phyloP scores from a whole-genome alignment of 1,139 yeast species.

The Fermentozyma sake region DNA sequence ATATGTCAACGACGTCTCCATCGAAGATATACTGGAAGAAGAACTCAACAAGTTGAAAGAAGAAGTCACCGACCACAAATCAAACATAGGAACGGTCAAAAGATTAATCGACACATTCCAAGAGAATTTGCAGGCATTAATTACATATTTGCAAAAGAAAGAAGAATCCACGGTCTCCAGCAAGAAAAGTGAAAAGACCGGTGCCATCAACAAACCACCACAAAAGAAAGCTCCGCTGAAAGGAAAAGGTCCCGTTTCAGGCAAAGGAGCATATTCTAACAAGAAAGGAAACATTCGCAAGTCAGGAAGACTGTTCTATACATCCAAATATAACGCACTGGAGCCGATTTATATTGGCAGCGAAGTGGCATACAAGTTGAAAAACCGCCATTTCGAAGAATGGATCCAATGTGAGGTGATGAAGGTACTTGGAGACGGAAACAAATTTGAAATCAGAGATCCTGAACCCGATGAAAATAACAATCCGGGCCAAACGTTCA shows the following conservation, averaged over 20 bases:
- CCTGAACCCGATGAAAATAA: slow-evolving; percentile 96
- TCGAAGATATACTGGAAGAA: slow-evolving; percentile 23
- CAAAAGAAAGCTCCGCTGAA: too few relatives aligned
- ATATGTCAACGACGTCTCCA: slow-evolving; percentile 17
- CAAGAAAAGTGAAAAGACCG: slow-evolving; percentile 3
- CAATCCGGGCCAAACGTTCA: slow-evolving; percentile 83
- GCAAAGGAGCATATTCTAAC: too few relatives aligned
- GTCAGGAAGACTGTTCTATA: slow-evolving; percentile 37
- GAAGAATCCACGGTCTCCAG: slow-evolving; percentile 5
- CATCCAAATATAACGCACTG: slow-evolving; percentile 50
- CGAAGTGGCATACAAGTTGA: slow-evolving; percentile 84
- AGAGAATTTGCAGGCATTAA: slow-evolving; percentile 32
- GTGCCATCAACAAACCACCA: background rate
- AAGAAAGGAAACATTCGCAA: slow-evolving; percentile 26
- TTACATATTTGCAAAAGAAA: slow-evolving; percentile 18
- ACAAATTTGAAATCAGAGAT: slow-evolving; percentile 81
- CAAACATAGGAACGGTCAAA: slow-evolving; percentile 54
- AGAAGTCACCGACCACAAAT: slow-evolving; percentile 47
- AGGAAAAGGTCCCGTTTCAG: too few relatives aligned
- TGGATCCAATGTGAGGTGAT: slow-evolving; percentile 97
- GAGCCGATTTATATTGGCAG: slow-evolving; percentile 65
- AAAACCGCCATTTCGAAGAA: slow-evolving; percentile 67
- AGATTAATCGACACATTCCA: slow-evolving; percentile 42
- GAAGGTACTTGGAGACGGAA: slow-evolving; percentile 71
- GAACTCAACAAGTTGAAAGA: slow-evolving; percentile 39